These are phyloP conservation scores for Cyclotella sp. DNA, from an alignment of 108 stramenopile genomes.

Conservation along the genomic window DNA sequence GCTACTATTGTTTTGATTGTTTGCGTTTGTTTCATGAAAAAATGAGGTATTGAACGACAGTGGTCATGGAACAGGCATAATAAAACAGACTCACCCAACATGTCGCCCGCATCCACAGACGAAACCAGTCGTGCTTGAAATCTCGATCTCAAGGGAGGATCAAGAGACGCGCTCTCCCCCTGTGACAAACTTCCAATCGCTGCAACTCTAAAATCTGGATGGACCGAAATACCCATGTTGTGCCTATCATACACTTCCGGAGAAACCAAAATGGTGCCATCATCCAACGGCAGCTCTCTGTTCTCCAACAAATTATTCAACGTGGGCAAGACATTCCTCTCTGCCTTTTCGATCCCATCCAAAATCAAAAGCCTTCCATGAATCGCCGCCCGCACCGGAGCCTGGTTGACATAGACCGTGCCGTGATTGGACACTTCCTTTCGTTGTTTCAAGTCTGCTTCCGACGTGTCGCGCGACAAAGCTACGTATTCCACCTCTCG, in stretches of 20 bases:
- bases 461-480: slow-evolving; percentile 79
- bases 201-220: slow-evolving; percentile 85
- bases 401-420: slow-evolving; percentile 68
- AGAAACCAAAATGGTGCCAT: slow-evolving; percentile 63
- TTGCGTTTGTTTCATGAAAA: too few species aligned
- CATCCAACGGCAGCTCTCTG: slow-evolving; percentile 82
- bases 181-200: slow-evolving; percentile 60
- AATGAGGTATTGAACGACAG: background rate
- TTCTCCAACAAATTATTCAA: slow-evolving; percentile 90
- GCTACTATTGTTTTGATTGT: background rate
- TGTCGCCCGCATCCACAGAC: slow-evolving; percentile 39
- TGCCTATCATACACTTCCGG: slow-evolving; percentile 31
- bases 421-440: slow-evolving; percentile 36
- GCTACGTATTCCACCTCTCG: slow-evolving; percentile 76
- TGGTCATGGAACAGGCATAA: background rate
- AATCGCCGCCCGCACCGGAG: slow-evolving; percentile 90
- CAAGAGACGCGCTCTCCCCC: slow-evolving; percentile 63
- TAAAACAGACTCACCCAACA: slow-evolving; percentile 28
- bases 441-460: slow-evolving; percentile 90
- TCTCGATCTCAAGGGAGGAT: slow-evolving; percentile 85
- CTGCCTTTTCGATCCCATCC: slow-evolving; percentile 89
- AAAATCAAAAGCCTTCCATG: slow-evolving; percentile 83
- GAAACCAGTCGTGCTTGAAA: slow-evolving; percentile 64
- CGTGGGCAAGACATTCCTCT: slow-evolving; percentile 87
- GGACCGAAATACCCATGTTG: slow-evolving; percentile 50